Evolutionary conservation across 1,284 basidiomycete genomes (phyloP), one percentile per base, ranked within the genome.

Genomic region (Trichosporon inkin): DNA sequence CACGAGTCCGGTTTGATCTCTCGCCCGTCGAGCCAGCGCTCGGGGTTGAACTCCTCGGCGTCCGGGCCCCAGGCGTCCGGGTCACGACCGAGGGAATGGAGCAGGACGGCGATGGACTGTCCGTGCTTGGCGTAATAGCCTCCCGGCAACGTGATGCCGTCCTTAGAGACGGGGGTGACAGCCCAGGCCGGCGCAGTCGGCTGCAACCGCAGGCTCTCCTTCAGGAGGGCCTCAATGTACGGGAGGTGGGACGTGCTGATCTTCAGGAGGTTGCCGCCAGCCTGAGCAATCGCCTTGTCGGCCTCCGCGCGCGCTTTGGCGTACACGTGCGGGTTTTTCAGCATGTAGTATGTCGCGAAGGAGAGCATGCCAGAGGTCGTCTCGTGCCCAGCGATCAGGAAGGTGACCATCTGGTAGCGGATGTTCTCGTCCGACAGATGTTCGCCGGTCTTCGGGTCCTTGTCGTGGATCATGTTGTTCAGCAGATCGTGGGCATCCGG

Each of bases 381-480:
- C 68, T 83, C 82, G 62, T 83, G 82, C 1, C 82, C 83, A 6
- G 82, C 83, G 40, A 83, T 80, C n/a, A 84, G 71, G 77, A 84
- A 83, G 2, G 82, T 83, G n/a, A 83, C 68, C 20, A 83, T 76
- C 69, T 84, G 83, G 61, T 76, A 71, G 6, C 78, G 73, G 41
- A 84, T 83, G 38, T 79, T 80, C 56, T 81, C 78, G 53, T 82
- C 80, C 0, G 77, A 71, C 44, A 84, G 68, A 4, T 71, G 67
- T 62, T 80, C 67, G n/a, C 82, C 82, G 0, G 82, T 83, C 69
- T 81, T 78, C 2, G 79, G 74, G 65, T 84, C 83, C 37, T 75
- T 80, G n/a, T 79, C 78, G 22, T 78, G 62, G 57, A 84, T 64
- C 82, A 84, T 83, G 51, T 73, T 77, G 60, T 80, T 79, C 17